A percentile compares a stretch with the other conserved stretches of the same genome.
phyloP scores from a whole-genome alignment of 1,284 basidiomycete genomes.

The Xerocomus amazonicus region DNA sequence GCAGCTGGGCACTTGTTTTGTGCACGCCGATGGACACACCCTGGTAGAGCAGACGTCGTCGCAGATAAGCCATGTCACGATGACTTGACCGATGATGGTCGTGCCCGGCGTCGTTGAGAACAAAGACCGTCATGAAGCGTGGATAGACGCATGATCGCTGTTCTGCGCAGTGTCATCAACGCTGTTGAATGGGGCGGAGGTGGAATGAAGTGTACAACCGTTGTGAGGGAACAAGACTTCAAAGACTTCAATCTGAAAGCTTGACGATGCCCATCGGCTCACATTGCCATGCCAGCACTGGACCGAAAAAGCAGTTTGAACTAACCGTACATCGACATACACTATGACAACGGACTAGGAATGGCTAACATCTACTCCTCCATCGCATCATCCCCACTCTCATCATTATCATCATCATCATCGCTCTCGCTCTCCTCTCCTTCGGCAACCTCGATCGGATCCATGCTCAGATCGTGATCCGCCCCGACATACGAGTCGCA shows the following conservation, averaged over 20 bases:
- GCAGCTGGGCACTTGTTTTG: slow-evolving; percentile 70
- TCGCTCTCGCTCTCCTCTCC: slow-evolving; percentile 83
- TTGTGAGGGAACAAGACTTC: background rate
- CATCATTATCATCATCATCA: slow-evolving; percentile 60
- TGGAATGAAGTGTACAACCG: background rate
- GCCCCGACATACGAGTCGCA: slow-evolving; percentile 90
- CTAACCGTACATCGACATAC: too few relatives aligned
- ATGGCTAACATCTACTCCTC: slow-evolving; percentile 31
- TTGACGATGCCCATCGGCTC: too few relatives aligned
- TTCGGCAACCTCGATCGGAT: slow-evolving; percentile 79
- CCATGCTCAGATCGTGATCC: slow-evolving; percentile 84
- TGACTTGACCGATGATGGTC: too few relatives aligned
- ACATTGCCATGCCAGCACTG: too few relatives aligned
- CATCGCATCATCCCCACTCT: slow-evolving; percentile 48
- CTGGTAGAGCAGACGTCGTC: slow-evolving; percentile 50
- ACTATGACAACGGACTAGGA: too few relatives aligned
- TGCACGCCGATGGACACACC: slow-evolving; percentile 50
- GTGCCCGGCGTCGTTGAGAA: slow-evolving; percentile 70
- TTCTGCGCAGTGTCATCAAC: slow-evolving; percentile 2
- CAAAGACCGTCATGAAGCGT: slow-evolving; percentile 68
- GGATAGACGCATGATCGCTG: slow-evolving; percentile 48
- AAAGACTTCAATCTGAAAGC: too few relatives aligned
- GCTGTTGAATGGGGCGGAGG: background rate
- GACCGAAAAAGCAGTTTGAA: too few relatives aligned
- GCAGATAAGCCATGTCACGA: too few relatives aligned